Conservation (phyloP, 805 yeast species). For the Pichia cabralensis region DNA sequence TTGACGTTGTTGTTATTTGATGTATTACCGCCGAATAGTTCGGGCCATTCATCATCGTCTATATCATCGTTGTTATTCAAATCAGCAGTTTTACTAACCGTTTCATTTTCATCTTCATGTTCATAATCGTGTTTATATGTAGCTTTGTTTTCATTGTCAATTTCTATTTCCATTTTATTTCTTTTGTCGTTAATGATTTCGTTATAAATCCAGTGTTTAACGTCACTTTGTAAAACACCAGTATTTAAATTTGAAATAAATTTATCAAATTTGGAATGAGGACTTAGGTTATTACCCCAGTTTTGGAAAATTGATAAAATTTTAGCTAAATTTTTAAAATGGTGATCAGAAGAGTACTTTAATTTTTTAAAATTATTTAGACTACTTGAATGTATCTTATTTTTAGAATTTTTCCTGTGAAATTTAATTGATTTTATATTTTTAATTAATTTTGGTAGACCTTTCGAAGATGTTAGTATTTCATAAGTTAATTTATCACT, state of each 20-base stretch:
- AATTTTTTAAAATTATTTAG: slow-evolving; percentile 10
- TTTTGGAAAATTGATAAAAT: slow-evolving; percentile 51
- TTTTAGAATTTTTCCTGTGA: slow-evolving; percentile 10
- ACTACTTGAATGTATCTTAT: slow-evolving; percentile 11
- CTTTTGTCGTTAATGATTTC: slow-evolving; percentile 30
- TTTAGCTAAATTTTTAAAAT: slow-evolving; percentile 37
- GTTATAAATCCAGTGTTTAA: slow-evolving; percentile 33
- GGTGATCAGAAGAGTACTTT: slow-evolving; percentile 29
- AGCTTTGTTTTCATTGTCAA: neutral
- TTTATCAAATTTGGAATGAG: slow-evolving; percentile 71
- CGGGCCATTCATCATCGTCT: slow-evolving; percentile 8
- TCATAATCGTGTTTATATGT: neutral
- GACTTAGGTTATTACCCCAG: slow-evolving; percentile 71
- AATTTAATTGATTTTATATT: slow-evolving; percentile 28
- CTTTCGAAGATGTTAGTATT: slow-evolving; percentile 41
- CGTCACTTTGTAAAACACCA: slow-evolving; percentile 34
- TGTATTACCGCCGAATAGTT: slow-evolving; percentile 8
- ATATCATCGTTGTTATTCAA: neutral
- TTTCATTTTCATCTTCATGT: neutral
- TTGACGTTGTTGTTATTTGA: neutral
- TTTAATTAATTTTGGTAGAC: slow-evolving; percentile 42
- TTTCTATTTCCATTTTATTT: slow-evolving; percentile 3
- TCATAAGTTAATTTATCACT: slow-evolving; percentile 42
- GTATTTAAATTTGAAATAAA: slow-evolving; percentile 45
- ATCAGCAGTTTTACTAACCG: neutral